These are phyloP conservation scores for Pichia occidentalis DNA, from an alignment of 805 yeast species.

Conservation along the genomic window DNA sequence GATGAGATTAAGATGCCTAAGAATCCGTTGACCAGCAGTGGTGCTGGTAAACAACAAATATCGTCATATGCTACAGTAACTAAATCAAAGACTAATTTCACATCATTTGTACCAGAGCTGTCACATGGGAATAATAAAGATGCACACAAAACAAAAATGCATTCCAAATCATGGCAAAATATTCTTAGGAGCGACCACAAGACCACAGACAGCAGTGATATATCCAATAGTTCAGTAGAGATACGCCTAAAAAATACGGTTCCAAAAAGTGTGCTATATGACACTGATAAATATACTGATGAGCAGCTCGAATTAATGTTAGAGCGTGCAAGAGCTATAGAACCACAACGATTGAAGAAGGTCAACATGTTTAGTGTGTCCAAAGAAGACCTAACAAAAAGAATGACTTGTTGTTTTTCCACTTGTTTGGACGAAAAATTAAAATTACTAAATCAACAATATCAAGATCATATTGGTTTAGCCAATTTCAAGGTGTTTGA, in stretches of 20 bases:
- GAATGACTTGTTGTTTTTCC: conserved; percentile 33
- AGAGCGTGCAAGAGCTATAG: conserved; percentile 15
- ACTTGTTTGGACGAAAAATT: conserved; percentile 2
- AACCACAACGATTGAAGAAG: conserved; percentile 19
- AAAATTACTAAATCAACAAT: neutral
- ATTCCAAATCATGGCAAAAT: no score
- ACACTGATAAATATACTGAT: conserved; percentile 8
- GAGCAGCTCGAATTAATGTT: conserved; percentile 20
- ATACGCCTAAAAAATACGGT: neutral
- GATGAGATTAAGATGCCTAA: conserved; percentile 1
- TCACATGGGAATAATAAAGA: neutral
- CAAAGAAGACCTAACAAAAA: conserved; percentile 44
- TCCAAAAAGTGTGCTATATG: conserved; percentile 7
- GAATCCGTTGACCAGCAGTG: neutral
- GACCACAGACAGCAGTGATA: conserved; percentile 1
- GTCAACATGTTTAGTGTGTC: conserved; percentile 35
- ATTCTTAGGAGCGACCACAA: neutral
- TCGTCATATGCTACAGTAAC: no score
- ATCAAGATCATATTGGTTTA: neutral
- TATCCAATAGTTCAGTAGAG: conserved; percentile 1
- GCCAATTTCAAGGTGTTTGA: conserved; percentile 13
- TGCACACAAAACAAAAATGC: neutral
- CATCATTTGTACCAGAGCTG: conserved; percentile 5
- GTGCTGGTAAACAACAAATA: neutral
- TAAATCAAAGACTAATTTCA: no score